Percentiles rank a stretch among this genome's conserved stretches.
Evolutionary conservation across 1,139 yeast species (phyloP).

Genomic region (Kodamaea plutei): DNA sequence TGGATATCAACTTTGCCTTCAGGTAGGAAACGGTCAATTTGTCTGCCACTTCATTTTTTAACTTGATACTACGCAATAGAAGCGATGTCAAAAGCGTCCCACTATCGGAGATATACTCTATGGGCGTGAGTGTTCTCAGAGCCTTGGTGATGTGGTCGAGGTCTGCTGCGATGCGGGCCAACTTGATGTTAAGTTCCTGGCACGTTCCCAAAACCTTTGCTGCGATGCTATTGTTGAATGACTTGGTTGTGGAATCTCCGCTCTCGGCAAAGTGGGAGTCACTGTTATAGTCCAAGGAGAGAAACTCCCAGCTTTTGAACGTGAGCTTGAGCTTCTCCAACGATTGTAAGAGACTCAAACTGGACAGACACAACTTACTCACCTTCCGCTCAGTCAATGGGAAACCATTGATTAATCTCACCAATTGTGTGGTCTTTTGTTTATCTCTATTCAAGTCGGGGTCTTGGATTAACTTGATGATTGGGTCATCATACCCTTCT

Average conservation of each 20-base stretch:
- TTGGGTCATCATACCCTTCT: slow-evolving; percentile 38
- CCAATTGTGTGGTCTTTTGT: slow-evolving; percentile 37
- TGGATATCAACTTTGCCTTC: slow-evolving; percentile 51
- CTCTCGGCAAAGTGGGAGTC: slow-evolving; percentile 32
- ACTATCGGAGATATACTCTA: slow-evolving; percentile 52
- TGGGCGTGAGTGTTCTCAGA: slow-evolving; percentile 37
- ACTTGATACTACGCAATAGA: slow-evolving; percentile 43
- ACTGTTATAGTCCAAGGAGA: slow-evolving; percentile 51
- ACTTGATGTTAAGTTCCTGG: slow-evolving; percentile 40
- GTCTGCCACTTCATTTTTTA: slow-evolving; percentile 47
- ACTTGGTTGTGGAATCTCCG: slow-evolving; percentile 26
- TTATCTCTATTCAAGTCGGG: slow-evolving; percentile 46
- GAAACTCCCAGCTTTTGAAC: slow-evolving; percentile 53
- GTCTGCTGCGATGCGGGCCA: slow-evolving; percentile 41
- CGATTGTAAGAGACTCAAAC: slow-evolving; percentile 46
- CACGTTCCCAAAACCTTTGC: slow-evolving; percentile 47
- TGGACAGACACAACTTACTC: slow-evolving; percentile 48
- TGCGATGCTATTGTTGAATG: slow-evolving; percentile 46
- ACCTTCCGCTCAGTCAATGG: slow-evolving; percentile 42
- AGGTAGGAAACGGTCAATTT: slow-evolving; percentile 51
- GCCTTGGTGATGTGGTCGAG: slow-evolving; percentile 44
- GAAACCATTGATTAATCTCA: slow-evolving; percentile 41
- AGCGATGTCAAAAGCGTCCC: slow-evolving; percentile 55
- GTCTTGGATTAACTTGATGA: slow-evolving; percentile 44
- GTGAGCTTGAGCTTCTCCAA: slow-evolving; percentile 47